Base-by-base conservation (phyloP, 805 yeast genomes). In the Schwanniomyces polymorphus region DNA sequence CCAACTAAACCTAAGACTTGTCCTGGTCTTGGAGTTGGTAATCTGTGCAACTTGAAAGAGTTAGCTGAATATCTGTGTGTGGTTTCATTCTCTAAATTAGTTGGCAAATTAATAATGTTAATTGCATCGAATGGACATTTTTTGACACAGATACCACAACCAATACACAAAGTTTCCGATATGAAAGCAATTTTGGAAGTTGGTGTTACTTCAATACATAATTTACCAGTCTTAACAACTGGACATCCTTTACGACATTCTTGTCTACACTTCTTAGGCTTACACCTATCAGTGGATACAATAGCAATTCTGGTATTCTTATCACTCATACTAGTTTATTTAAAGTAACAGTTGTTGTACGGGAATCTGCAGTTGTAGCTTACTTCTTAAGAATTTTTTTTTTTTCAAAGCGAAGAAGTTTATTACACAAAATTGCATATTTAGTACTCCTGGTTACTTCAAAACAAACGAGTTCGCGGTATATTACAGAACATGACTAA, bases 61-160 rank as follows among this genome's bases (percentile, higher is more conserved):
- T 94, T 94, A 46, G 98, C 99, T 42, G 97, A 89, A 71, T 94
- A 94, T 77, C 99, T 84, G 71, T 94, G 98, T 33, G 98, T 91
- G 47, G 91, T 95, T 68, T 94, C 92, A 42, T 78, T 74, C 45
- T 92, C 98, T 65, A 94, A 79, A 68, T 94, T 91, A 14, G 98
- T 92, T 54, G 99, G 99, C 67, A 94, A 78, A 65, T 94, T 94
- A 76, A 94, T 94, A 65, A 94, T 94, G 63, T 82, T 87, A 62
- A 94, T 91, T 53, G 99, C 99, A 62, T 92, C 97, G 64, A 94
- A 94, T 27, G 99, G 99, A 74, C 99, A 94, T 68, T 91, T 94
- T 72, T 94, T 94, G 44, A 91, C 97, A 81, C 99, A 94, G 59
- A 94, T 94, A 91, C 99, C 99, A 79, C 99, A 94, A 67, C 99